These are phyloP conservation scores for Taphrina confusa DNA, from an alignment of 1,139 yeast genomes.

Conservation along the genomic window DNA sequence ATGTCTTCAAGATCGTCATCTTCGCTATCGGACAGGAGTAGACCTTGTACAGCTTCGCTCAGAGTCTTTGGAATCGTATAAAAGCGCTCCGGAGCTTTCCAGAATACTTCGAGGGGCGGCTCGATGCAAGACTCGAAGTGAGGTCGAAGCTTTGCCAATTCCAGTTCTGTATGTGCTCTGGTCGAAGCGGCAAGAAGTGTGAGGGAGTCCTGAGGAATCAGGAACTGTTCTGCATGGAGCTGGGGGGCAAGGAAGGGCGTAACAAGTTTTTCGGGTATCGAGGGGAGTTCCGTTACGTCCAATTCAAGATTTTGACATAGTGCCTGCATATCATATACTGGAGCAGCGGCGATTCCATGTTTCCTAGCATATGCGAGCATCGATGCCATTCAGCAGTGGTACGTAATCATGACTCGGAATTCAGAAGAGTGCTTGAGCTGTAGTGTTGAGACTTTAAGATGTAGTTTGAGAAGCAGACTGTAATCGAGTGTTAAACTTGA, in stretches of 20 bases:
- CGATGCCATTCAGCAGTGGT: background rate
- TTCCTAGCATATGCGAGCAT: constrained; percentile 1
- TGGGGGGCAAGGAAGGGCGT: background rate
- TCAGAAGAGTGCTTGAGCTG: background rate
- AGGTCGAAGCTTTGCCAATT: background rate
- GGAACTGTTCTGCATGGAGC: background rate
- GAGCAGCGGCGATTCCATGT: background rate
- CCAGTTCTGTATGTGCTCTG: background rate
- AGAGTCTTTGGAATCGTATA: background rate
- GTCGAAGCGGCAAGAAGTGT: background rate
- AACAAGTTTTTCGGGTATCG: background rate
- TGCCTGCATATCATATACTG: background rate
- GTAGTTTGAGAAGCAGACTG: too few species aligned
- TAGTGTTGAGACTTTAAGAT: too few species aligned
- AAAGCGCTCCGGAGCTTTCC: background rate
- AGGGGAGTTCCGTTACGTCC: background rate
- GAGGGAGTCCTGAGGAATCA: background rate
- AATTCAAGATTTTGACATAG: background rate
- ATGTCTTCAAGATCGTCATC: too few species aligned
- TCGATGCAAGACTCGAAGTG: background rate
- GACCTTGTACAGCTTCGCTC: background rate
- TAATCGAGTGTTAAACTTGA: too few species aligned
- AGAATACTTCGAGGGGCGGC: background rate
- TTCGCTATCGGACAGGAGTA: too few species aligned
- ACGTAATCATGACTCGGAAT: too few species aligned